Base-by-base conservation (phyloP, 2,329 filamentous ascomycete species). In the Colletotrichum abscissum region DNA sequence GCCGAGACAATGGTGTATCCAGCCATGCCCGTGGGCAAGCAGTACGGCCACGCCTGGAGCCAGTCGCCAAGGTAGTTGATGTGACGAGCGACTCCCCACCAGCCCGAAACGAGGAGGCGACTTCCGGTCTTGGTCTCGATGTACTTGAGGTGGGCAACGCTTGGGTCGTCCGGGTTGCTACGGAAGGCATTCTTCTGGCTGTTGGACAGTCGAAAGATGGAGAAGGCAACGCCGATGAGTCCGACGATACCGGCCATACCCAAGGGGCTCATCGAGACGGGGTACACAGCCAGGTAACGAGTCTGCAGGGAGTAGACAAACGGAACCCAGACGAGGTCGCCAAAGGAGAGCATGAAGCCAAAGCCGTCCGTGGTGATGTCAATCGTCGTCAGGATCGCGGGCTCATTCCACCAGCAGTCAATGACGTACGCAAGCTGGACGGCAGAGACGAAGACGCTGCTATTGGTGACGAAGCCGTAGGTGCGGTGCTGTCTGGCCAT, bases 1-100 rank as follows among this genome's bases (percentile, higher is more conserved):
- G 87, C 86, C 3, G 89, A 86, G 22, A 92, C 86, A 63, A 97
- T 91, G 54, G 92, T 86, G 81, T 96, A 98, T 14, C 95, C 95
- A 0, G 95, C 93, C 73, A 97, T 82, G 1, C 94, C 94, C 0
- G 95, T 98, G 1, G 96, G 95, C 56, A 98, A 87, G 76, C 92
- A 94, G 84, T 97, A 98, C 0, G 95, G 91, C 94, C 95, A 98
- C 9, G 93, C 91, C 90, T 97, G 95, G 76, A 97, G 88, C 95
- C 95, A 98, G 85, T 98, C 96, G 65, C 95, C 96, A 1, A 97
- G 84, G 84, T 98, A 98, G 86, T 98, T 98, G 88, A 98, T 96
- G 84, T 98, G 96, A 55, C 96, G 91, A 0, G 95, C 93, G 26
- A 91, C 87, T 56, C 96, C 96, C 96, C 96, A 98, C 96, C 96